A percentile compares a stretch with the other conserved stretches of the same genome.
Conservation (phyloP, 768 basidiomycete genomes). For the Podaxis pistillaris region DNA sequence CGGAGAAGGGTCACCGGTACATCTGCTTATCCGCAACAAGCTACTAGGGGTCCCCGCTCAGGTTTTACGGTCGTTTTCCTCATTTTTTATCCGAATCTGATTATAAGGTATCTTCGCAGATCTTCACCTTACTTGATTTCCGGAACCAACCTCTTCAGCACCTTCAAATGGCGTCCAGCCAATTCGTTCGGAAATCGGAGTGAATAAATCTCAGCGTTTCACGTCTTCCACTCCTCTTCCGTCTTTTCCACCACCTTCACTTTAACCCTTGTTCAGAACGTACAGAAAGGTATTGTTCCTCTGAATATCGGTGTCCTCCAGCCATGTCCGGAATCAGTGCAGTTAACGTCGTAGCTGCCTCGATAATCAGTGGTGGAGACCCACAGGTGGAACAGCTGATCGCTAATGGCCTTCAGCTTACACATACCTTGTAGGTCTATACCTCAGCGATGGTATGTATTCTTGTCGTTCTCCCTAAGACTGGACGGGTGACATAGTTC, state of each 20-base stretch:
- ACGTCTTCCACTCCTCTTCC: not conserved
- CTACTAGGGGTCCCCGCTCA: too few species aligned
- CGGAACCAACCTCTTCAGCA: too few species aligned
- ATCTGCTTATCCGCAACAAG: too few species aligned
- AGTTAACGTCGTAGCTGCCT: constrained; percentile 15
- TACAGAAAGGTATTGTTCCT: not conserved
- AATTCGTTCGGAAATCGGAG: too few species aligned
- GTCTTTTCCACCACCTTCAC: not conserved
- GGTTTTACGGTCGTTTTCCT: too few species aligned
- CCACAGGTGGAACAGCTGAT: not conserved
- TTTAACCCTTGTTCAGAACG: not conserved
- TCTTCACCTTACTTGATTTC: too few species aligned
- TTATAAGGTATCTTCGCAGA: too few species aligned
- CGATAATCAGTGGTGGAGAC: not conserved
- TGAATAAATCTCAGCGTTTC: not conserved
- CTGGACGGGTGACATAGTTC: not conserved
- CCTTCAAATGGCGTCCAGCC: not conserved
- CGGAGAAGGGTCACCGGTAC: too few species aligned
- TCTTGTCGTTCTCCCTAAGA: not conserved
- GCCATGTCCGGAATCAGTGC: constrained; percentile 16
- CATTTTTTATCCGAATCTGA: too few species aligned
- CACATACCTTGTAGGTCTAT: constrained; percentile 18
- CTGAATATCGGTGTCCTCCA: not conserved
- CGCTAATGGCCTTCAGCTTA: constrained; percentile 13
- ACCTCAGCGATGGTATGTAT: constrained; percentile 17